Base-by-base conservation (phyloP, 192 early-diverging fungal genomes). In the Thoreauomyces humboldtii region DNA sequence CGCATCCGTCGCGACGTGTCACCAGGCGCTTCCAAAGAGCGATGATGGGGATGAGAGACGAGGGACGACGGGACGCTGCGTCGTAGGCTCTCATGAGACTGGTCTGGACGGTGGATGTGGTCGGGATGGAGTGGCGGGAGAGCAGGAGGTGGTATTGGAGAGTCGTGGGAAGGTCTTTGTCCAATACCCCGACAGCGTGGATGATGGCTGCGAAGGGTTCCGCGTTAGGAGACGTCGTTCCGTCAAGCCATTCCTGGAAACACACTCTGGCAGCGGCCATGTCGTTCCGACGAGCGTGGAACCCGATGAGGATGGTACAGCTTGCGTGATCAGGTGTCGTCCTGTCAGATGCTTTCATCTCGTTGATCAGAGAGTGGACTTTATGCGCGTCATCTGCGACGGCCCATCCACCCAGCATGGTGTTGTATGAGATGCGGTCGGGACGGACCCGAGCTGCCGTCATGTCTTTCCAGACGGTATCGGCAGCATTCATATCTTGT, bases 191-290 rank as follows among this genome's bases (percentile, higher is more conserved):
- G 17, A n/a, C 32, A 4, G 45, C 46, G 31, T 64, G 42, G 19
- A 64, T 64, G 21, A 64, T 34, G 2, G 62, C 46, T 14, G 48
- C 48, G 37, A 64, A 64, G 19, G 62, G 62, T 32, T 35, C 47
- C n/a, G 29, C 35, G 21, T 41, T 11, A 7, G 15, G 33, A 21
- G 19, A 24, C 28, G 52, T 31, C 32, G 34, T 24, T 35, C 54
- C 28, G 0, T 14, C 12, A 9, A 52, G 32, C 62, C 62, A 64
- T 22, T 1, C 50, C 17, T 54, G 17, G 24, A 64, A 64, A 4
- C 29, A 6, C 1, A 15, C 12, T n/a, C 24, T n/a, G 28, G 62
- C 24, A 14, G 15, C 27, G 32, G 5, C 21, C 50, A 21, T 22
- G 31, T 64, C 27, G 12, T 32, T 21, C 15, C n/a, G 27, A 4